phyloP scores from a whole-genome alignment of 2,329 filamentous ascomycete species.

The Tolypocladium amazonense region DNA sequence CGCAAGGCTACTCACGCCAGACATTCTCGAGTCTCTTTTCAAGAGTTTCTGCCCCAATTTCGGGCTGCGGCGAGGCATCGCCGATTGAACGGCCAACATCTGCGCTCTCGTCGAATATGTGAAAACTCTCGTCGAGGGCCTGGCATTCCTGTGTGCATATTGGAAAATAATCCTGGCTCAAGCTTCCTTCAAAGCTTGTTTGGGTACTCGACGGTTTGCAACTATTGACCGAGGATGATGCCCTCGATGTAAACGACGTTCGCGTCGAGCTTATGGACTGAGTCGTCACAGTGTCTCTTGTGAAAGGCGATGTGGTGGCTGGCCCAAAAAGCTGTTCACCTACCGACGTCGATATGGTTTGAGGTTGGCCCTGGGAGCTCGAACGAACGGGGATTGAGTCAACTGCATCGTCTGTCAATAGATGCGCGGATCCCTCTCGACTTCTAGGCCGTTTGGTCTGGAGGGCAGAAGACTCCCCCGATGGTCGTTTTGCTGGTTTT shows the following conservation, averaged over 20 bases:
- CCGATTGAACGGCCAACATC: too few relatives aligned
- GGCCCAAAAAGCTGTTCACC: background rate
- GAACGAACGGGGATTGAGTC: slow-evolving; percentile 7
- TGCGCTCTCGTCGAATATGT: background rate
- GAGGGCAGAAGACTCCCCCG: slow-evolving; percentile 10
- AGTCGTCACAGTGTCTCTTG: background rate
- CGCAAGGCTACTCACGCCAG: slow-evolving; percentile 25
- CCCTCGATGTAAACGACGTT: background rate
- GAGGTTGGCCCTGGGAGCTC: background rate
- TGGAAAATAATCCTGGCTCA: slow-evolving; percentile 2
- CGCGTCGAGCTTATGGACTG: background rate
- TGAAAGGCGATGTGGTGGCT: background rate
- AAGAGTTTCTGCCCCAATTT: background rate
- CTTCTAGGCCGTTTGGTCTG: slow-evolving; percentile 3
- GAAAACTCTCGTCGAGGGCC: slow-evolving; percentile 6
- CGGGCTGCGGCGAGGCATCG: background rate
- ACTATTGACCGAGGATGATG: slow-evolving; percentile 8
- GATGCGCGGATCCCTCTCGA: background rate
- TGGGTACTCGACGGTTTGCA: slow-evolving; percentile 17
- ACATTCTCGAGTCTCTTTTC: slow-evolving; percentile 20
- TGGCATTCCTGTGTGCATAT: slow-evolving; percentile 2
- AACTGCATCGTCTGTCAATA: background rate
- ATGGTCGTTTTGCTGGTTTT: slow-evolving; percentile 9
- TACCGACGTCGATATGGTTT: background rate
- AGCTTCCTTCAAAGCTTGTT: slow-evolving; percentile 14